Conservation (phyloP, 2,329 filamentous ascomycete genomes). For the Curvularia sp. region DNA sequence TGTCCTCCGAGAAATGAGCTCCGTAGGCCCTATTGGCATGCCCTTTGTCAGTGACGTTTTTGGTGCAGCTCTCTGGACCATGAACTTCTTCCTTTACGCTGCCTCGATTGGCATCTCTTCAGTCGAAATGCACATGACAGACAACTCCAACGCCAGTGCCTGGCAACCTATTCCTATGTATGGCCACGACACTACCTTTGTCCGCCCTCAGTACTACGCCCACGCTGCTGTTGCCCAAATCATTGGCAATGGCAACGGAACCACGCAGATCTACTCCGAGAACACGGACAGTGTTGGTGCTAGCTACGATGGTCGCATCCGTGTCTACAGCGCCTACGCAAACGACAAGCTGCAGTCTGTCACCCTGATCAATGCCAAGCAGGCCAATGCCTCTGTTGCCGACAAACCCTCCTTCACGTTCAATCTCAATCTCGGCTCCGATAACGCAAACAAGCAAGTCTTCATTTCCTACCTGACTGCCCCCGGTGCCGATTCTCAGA, state of each 20-base stretch:
- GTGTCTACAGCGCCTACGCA: constrained; percentile 57
- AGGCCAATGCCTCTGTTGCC: constrained; percentile 50
- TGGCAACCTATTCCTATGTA: constrained; percentile 57
- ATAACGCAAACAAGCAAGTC: constrained; percentile 52
- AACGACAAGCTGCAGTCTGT: constrained; percentile 52
- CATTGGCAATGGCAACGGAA: constrained; percentile 56
- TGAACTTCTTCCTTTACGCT: constrained; percentile 61
- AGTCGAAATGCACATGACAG: constrained; percentile 63
- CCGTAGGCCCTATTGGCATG: constrained; percentile 59
- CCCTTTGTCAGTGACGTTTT: constrained; percentile 57
- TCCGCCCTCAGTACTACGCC: constrained; percentile 60
- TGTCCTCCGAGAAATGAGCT: constrained; percentile 60
- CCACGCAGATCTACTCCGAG: constrained; percentile 53
- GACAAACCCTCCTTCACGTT: constrained; percentile 53
- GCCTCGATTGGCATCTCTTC: constrained; percentile 57
- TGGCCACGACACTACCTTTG: constrained; percentile 52
- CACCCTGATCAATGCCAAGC: constrained; percentile 56
- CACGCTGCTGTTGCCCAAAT: constrained; percentile 60
- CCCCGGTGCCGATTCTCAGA: constrained; percentile 53
- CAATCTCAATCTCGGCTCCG: constrained; percentile 51
- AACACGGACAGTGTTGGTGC: constrained; percentile 40
- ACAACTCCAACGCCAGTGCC: constrained; percentile 59
- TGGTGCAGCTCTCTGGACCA: constrained; percentile 59
- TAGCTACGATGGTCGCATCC: constrained; percentile 52
- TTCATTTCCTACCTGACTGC: constrained; percentile 58